Conservation (phyloP, 2,329 filamentous ascomycete species). For the Trichoderma cornu-damae region DNA sequence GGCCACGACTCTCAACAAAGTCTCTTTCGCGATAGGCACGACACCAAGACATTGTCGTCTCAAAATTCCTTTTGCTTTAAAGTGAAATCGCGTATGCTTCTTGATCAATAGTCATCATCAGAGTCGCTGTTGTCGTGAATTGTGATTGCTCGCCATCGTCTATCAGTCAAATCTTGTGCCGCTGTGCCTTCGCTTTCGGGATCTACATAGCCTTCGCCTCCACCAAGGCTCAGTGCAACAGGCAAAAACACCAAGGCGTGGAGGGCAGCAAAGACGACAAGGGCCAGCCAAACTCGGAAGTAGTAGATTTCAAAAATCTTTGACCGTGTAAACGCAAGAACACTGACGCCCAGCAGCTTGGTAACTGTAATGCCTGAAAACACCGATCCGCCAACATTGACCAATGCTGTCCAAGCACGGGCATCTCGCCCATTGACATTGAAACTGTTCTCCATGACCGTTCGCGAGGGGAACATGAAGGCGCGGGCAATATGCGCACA, state of each 20-base stretch:
- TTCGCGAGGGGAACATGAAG: conserved; percentile 85
- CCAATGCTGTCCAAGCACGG: conserved; percentile 84
- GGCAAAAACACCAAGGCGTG: conserved; percentile 91
- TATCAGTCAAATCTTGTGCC: conserved; percentile 78
- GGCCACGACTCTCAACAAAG: neutral
- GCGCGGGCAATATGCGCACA: conserved; percentile 94
- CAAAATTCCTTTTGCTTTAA: conserved; percentile 24
- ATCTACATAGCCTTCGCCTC: conserved; percentile 83
- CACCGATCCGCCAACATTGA: conserved; percentile 90
- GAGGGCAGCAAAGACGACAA: conserved; percentile 81
- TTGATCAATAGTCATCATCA: conserved; percentile 51
- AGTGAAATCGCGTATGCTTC: conserved; percentile 16
- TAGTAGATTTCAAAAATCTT: conserved; percentile 99
- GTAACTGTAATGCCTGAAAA: conserved; percentile 96
- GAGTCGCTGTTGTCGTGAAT: conserved; percentile 72
- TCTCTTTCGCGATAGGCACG: neutral
- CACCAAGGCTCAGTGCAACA: conserved; percentile 78
- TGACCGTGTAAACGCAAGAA: conserved; percentile 88
- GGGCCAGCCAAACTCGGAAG: conserved; percentile 90
- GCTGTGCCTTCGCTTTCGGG: conserved; percentile 81
- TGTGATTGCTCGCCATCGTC: conserved; percentile 71
- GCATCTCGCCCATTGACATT: conserved; percentile 78
- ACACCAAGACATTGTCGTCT: neutral
- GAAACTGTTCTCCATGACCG: conserved; percentile 70
- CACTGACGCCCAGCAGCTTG: conserved; percentile 85